Conservation (phyloP, 148 eudicot species). For the Chenopodium album region DNA sequence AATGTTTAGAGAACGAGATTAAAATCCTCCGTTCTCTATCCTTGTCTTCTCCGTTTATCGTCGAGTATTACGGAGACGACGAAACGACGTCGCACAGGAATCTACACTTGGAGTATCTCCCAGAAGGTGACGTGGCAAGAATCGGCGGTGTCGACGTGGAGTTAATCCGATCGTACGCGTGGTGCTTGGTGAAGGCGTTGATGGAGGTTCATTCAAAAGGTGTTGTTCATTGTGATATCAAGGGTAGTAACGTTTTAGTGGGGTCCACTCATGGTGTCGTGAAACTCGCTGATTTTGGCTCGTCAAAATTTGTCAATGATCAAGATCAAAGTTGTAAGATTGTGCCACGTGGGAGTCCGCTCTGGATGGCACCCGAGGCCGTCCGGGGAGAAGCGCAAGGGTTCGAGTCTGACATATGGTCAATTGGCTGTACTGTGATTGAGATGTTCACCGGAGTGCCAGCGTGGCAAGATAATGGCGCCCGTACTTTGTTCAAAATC, state of each 20-base stretch:
- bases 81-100: constrained; percentile 37
- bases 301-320: constrained; percentile 30
- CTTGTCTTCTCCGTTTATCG: constrained; percentile 59
- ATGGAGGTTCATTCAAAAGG: constrained; percentile 42
- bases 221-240: constrained; percentile 75
- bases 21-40: constrained; percentile 43
- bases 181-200: constrained; percentile 55
- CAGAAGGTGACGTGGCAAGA: constrained; percentile 55
- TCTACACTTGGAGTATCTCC: constrained; percentile 66
- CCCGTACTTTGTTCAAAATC: constrained; percentile 46
- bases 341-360: constrained; percentile 73
- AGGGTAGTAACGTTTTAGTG: constrained; percentile 62
- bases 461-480: constrained; percentile 57
- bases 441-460: constrained; percentile 84
- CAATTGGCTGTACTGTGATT: constrained; percentile 80
- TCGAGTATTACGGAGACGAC: constrained; percentile 53
- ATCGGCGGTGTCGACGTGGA: constrained; percentile 41
- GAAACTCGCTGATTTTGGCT: constrained; percentile 76
- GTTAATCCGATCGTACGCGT: constrained; percentile 42
- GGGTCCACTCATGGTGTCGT: constrained; percentile 39
- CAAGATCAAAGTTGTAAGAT: not conserved
- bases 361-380: constrained; percentile 98
- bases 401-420: constrained; percentile 73
- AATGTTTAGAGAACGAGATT: constrained; percentile 66
- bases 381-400: constrained; percentile 69